Evolutionary conservation across 108 stramenopile genomes (phyloP).

Genomic region (Skeletonema marinoi): DNA sequence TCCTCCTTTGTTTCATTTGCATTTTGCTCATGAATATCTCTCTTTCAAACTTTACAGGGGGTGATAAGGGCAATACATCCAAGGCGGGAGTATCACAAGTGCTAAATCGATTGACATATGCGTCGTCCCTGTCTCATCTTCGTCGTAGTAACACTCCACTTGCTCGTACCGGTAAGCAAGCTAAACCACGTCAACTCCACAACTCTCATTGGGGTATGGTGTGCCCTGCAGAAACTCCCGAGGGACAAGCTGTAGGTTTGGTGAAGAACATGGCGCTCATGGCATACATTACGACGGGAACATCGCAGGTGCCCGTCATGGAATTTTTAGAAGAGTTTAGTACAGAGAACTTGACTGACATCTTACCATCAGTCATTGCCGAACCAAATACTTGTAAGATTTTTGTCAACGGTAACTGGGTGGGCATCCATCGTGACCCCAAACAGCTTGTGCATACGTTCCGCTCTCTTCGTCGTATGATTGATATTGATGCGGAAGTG

Average conservation of each 20-base stretch:
- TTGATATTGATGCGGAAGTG: conserved; percentile 97
- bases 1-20: neutral
- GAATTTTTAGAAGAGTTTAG: conserved; percentile 96
- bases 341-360: conserved; percentile 90
- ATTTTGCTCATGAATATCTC: neutral
- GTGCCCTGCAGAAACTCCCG: conserved; percentile 94
- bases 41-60: conserved; percentile 58
- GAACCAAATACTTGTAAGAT: conserved; percentile 95
- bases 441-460: conserved; percentile 90
- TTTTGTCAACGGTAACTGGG: conserved; percentile 98
- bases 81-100: conserved; percentile 99
- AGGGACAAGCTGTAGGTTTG: conserved; percentile 97
- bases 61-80: conserved; percentile 86
- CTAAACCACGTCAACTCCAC: conserved; percentile 97
- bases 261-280: conserved; percentile 96
- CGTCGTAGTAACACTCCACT: conserved; percentile 98
- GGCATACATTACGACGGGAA: conserved; percentile 97
- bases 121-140: conserved; percentile 97
- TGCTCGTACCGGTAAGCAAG: conserved; percentile 97
- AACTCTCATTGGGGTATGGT: conserved; percentile 99
- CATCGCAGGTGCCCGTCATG: conserved; percentile 89
- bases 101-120: conserved; percentile 97
- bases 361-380: conserved; percentile 93
- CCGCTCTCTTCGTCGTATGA: conserved; percentile 88
- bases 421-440: conserved; percentile 97